A percentile compares a stretch with the other conserved stretches of the same genome.
Evolutionary conservation across 2,329 filamentous ascomycete genomes (phyloP).

Genomic region (Alternaria arbusti): DNA sequence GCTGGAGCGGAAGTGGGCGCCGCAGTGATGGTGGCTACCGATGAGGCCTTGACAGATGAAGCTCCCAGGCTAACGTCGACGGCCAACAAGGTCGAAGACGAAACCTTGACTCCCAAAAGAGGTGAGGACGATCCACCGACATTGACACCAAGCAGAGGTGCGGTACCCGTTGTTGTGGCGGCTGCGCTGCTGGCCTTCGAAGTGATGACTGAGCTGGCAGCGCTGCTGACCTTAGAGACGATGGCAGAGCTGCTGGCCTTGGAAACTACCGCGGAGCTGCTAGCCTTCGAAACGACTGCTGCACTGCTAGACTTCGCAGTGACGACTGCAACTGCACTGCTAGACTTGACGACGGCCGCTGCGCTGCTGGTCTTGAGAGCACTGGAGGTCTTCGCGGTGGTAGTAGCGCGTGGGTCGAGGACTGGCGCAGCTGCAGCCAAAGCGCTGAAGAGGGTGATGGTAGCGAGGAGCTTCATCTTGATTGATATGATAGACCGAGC

Average conservation of each 20-base stretch:
- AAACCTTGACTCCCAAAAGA: background rate
- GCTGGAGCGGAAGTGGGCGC: background rate
- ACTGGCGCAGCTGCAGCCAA: background rate
- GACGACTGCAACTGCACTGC: background rate
- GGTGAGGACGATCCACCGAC: background rate
- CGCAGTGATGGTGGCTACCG: background rate
- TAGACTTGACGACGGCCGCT: background rate
- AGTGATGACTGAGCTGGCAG: background rate
- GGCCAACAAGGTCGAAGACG: background rate
- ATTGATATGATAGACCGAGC: background rate
- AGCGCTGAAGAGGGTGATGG: background rate
- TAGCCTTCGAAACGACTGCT: background rate
- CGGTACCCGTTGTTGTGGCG: background rate
- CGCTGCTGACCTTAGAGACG: background rate
- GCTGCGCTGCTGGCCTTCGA: background rate
- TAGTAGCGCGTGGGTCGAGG: background rate
- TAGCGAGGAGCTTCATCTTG: background rate
- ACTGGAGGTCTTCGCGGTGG: background rate
- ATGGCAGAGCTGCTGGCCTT: background rate
- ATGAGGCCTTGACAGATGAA: background rate
- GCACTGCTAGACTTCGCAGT: background rate
- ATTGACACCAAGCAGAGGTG: background rate
- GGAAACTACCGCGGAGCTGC: background rate
- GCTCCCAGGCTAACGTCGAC: background rate
- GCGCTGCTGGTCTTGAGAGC: background rate